Evolutionary conservation across 768 basidiomycete species (phyloP), one percentile per base, ranked within the genome.

Genomic region (Punctularia strigosozonata): DNA sequence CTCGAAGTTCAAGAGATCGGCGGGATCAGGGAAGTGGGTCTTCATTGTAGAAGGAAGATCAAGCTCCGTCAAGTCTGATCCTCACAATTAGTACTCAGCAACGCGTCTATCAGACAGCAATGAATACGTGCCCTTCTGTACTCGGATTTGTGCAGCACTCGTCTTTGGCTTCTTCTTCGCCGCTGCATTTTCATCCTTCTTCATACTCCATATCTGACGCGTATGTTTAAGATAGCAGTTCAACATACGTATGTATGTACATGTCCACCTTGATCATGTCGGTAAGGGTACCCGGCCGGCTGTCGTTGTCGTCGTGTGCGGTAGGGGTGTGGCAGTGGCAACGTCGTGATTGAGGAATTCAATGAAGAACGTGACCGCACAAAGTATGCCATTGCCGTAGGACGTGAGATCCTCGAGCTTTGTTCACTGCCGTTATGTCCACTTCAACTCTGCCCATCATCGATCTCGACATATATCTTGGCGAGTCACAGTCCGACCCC

Each of bases 141-240:
- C 94, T 41, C 95, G 77, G 58, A 99, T 86, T 63, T 97, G 92
- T 21, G 95, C 95, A 13, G 95, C 94, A 54, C 87, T 89, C 32
- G 90, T 95, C 77, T 94, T 97, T 31, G 95, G 95, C 71, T 84
- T 88, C 77, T 79, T 94, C 84, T 90, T 97, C 5, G 88, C 81
- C 39, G 91, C 90, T 40, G 87, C 87, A 54, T 98, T 89, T 69
- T 97, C 90, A 53, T 82, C 87, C 80, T 98, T 98, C 80, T 98
- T 98, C 84, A 99, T 90, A 49, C 81, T 88, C 84, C 95, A 97
- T 54, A 99, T 97, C 95, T 99, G 47, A 23, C 13, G 20, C 15
- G 25, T 5, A 25, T 38, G 33, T 12, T 34, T 34, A 34, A 13
- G 49, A 25, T 25, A 8, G 15, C 12, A 24, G 40, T 37, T 15